These are phyloP conservation scores for Salix dunnii DNA, from an alignment of 345 rosid genomes.

Conservation along the genomic window DNA sequence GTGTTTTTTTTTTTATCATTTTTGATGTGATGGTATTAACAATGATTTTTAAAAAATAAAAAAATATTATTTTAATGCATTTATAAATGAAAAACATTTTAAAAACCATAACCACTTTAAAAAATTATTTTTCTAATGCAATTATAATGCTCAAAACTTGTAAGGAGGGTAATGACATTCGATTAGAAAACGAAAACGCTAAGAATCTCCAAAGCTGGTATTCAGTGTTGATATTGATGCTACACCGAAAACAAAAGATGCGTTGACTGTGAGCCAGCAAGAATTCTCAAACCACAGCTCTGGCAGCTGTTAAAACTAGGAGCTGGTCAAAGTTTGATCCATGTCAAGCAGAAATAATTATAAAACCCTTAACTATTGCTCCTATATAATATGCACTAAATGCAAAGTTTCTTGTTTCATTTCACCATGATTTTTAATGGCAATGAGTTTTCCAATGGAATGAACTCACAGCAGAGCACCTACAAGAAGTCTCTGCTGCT, in stretches of 20 bases:
- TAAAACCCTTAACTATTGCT: background rate
- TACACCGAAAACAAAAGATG: background rate
- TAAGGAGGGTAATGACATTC: background rate
- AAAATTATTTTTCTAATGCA: too few relatives aligned
- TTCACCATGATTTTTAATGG: constrained; percentile 15
- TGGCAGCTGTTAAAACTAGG: background rate
- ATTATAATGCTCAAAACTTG: background rate
- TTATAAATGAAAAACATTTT: too few relatives aligned
- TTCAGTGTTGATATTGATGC: constrained; percentile 3
- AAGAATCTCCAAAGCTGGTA: background rate
- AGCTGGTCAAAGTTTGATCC: background rate
- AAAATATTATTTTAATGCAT: too few relatives aligned
- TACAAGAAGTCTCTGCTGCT: constrained; percentile 7
- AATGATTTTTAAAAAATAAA: too few relatives aligned
- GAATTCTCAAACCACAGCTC: background rate
- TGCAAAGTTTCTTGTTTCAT: background rate
- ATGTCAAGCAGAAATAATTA: background rate
- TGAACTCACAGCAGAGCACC: background rate
- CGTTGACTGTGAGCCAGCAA: background rate
- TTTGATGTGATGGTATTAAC: too few relatives aligned
- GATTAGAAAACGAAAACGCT: background rate
- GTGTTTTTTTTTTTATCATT: too few relatives aligned
- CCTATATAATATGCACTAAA: background rate
- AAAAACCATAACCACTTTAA: too few relatives aligned
- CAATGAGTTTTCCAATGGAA: constrained; percentile 3